Evolutionary conservation across 2,329 filamentous ascomycete species (phyloP).

Genomic region (Aspergillus puulaauensis): DNA sequence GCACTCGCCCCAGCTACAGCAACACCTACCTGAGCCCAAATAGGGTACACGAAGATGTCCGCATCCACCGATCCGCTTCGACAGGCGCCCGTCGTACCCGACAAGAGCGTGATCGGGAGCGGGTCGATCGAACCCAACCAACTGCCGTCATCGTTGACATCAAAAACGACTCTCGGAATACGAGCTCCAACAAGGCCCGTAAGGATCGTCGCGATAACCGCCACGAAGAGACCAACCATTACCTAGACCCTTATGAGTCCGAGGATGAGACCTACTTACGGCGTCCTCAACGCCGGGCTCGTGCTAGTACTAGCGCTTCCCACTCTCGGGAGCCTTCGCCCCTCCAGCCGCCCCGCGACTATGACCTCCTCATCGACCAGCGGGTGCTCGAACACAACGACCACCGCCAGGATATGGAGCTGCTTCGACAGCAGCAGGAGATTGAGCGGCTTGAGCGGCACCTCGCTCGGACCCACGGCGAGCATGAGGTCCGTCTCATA

Average conservation of each 20-base stretch:
- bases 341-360: constrained; percentile 28
- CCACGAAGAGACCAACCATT: constrained; percentile 16
- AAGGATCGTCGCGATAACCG: constrained; percentile 22
- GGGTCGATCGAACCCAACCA: constrained; percentile 13
- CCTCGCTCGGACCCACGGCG: constrained; percentile 25
- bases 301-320: constrained; percentile 23
- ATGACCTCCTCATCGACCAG: constrained; percentile 35
- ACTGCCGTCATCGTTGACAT: constrained; percentile 37
- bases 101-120: constrained; percentile 9
- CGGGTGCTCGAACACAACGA: constrained; percentile 35
- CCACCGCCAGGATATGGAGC: constrained; percentile 34
- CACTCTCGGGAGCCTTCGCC: constrained; percentile 28
- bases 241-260: constrained; percentile 22
- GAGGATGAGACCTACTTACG: constrained; percentile 26
- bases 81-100: constrained; percentile 31
- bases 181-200: constrained; percentile 27
- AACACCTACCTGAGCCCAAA: constrained; percentile 26
- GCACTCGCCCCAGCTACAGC: constrained; percentile 27
- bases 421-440: constrained; percentile 36
- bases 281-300: constrained; percentile 16
- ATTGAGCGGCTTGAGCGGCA: constrained; percentile 36
- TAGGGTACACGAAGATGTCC: constrained; percentile 19
- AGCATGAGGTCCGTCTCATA: constrained; percentile 25
- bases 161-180: constrained; percentile 31
- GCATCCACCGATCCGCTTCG: constrained; percentile 35